Evolutionary conservation across 192 early-diverging fungal species (phyloP), one percentile per base, ranked within the genome.

Genomic region (Fimicolochytrium jonesii): DNA sequence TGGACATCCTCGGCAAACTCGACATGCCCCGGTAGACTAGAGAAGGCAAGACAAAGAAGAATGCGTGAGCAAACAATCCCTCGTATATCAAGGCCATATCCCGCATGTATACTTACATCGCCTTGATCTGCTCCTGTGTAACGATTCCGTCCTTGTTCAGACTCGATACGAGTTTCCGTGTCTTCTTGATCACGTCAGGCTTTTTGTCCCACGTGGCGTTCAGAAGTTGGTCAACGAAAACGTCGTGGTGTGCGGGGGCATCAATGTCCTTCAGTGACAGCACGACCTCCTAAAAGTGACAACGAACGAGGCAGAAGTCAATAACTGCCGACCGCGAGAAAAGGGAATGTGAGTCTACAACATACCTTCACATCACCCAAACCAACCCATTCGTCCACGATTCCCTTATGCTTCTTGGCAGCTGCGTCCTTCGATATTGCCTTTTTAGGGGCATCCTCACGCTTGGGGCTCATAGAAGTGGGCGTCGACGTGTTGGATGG

Each of bases 1-100:
- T 82, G 80, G 39, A 89, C 71, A 59, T 94, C 92, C 36, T 87
- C 81, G 44, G 90, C 68, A 50, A 77, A 56, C 59, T 85, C 86
- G 32, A 75, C 67, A 37, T 86, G 76, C 15, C 75, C 84, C 6
- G 60, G 64, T 32, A 87, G 73, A 20, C 34, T 57, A 29, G 20
- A 32, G 33, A 49, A 31, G 11, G 42, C 32, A 67, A 49, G 11
- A 49, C 64, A n/a, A 32, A 49, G 32, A 43, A 57, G 47, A 68
- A 60, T 2, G 34, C 18, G 10, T 46, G 55, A 45, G 39, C n/a
- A 69, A 10, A 50, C 45, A 34, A 46, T 50, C 4, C 49, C 20
- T 42, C 34, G 9, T 18, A 61, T 3, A 44, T n/a, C n/a, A n/a
- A n/a, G n/a, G n/a, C n/a, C n/a, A n/a, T n/a, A 22, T 2, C 28